These are phyloP conservation scores for Lathyrus aphaca DNA, from an alignment of 306 rosid genomes.

Conservation along the genomic window DNA sequence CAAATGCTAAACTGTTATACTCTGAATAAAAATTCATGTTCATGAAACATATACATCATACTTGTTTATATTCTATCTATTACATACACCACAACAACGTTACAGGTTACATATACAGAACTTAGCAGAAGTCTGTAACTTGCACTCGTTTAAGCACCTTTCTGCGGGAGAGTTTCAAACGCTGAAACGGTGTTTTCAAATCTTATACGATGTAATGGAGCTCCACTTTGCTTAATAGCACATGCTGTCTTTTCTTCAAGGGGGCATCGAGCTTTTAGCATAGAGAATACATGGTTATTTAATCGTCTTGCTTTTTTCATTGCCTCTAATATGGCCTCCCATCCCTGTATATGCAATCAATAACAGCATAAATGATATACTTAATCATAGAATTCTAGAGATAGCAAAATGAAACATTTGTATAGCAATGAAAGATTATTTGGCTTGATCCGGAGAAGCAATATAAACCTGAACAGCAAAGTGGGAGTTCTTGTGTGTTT, in stretches of 20 bases:
- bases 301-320: constrained; percentile 97
- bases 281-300: constrained; percentile 95
- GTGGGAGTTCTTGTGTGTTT: constrained; percentile 64
- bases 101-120: constrained; percentile 6
- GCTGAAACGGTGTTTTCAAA: constrained; percentile 95
- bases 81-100: constrained; percentile 33
- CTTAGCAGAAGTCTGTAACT: constrained; percentile 9
- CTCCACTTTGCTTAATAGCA: constrained; percentile 97
- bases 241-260: constrained; percentile 98
- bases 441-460: constrained; percentile 19
- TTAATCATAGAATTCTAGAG: background rate
- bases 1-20: no score
- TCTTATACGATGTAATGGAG: constrained; percentile 86
- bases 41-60: no score
- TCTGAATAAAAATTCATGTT: no score
- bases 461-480: constrained; percentile 64
- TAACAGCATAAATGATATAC: constrained; percentile 20
- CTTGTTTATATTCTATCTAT: background rate
- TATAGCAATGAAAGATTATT: constrained; percentile 16
- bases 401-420: background rate
- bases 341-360: constrained; percentile 56
- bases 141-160: constrained; percentile 58
- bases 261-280: constrained; percentile 97
- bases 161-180: constrained; percentile 95
- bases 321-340: constrained; percentile 84